Base-by-base conservation (phyloP, 2,329 filamentous ascomycete genomes). In the Orbilia oligospora region DNA sequence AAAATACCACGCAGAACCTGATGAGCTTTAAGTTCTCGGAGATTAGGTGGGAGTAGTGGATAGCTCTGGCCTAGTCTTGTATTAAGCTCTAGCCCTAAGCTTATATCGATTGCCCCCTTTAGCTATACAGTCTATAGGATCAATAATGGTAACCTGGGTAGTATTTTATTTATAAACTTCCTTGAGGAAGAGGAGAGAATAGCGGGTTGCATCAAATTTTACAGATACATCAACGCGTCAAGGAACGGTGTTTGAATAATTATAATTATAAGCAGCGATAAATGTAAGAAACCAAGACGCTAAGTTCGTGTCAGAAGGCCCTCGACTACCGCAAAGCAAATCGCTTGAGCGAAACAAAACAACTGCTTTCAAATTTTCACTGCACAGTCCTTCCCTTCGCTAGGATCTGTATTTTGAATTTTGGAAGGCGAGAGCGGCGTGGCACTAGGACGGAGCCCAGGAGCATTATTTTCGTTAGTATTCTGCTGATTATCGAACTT, bases 1-100 rank as follows among this genome's bases (percentile, higher is more conserved):
- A 48, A 63, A 51, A 51, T 78, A 56, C 20, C 75, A 78, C 51
- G 68, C 61, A 12, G 64, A 71, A 0, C n/a, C 68, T 10, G 75
- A 78, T 56, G 75, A 78, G 20, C 41, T 78, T 6, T 78, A 65
- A 8, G 12, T 38, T 36, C 1, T 12, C 5, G 10, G 8, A 24
- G 12, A 41, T 2, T 14, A 14, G 9, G 2, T 3, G 27, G 27
- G 27, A 30, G 27, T 3, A 30, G 27, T n/a, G n/a, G n/a, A n/a
- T n/a, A n/a, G n/a, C n/a, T n/a, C n/a, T n/a, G n/a, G n/a, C n/a
- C n/a, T n/a, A n/a, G n/a, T n/a, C n/a, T n/a, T n/a, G n/a, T n/a
- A n/a, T n/a, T n/a, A n/a, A n/a, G n/a, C n/a, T n/a, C n/a, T n/a
- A n/a, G n/a, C n/a, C n/a, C n/a, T n/a, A n/a, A n/a, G n/a, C n/a